Percentiles rank a stretch among this genome's conserved stretches.
Evolutionary conservation across 179 eudicot species (phyloP).

Genomic region (Gypsophila paniculata): DNA sequence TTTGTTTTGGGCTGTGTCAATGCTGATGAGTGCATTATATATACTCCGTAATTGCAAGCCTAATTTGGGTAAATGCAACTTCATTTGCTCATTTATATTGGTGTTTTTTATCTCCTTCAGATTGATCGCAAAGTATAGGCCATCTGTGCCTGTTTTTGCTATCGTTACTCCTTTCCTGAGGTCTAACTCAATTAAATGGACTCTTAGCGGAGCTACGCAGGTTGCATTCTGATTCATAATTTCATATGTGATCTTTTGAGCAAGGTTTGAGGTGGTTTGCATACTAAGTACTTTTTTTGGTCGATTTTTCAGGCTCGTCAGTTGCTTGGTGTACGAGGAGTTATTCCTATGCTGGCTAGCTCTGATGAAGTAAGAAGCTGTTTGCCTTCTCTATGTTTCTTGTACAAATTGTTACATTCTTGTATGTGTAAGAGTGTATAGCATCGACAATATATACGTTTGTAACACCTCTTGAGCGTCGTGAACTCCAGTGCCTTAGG

Average conservation of each 20-base stretch:
- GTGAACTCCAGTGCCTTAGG: too few relatives aligned
- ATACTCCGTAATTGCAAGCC: neutral
- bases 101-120: conserved; percentile 22
- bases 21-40: too few relatives aligned
- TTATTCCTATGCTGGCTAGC: conserved; percentile 51
- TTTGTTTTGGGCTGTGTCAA: too few relatives aligned
- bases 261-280: neutral
- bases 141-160: conserved; percentile 54
- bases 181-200: conserved; percentile 51
- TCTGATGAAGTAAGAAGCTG: conserved; percentile 42
- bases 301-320: conserved; percentile 51
- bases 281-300: conserved; percentile 6
- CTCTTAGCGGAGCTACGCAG: conserved; percentile 50
- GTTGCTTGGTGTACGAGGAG: conserved; percentile 58
- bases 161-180: conserved; percentile 50
- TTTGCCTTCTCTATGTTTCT: neutral
- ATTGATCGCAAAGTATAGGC: conserved; percentile 64
- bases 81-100: neutral
- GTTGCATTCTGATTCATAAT: conserved; percentile 23
- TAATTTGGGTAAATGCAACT: neutral
- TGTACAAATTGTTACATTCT: neutral
- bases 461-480: too few relatives aligned
- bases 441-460: neutral
- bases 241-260: neutral
- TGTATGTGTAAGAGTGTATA: neutral